Percentiles rank a stretch among this genome's conserved stretches.
These are phyloP conservation scores for Penicillium palitans DNA, from an alignment of 2,329 filamentous ascomycete genomes.

Conservation along the genomic window DNA sequence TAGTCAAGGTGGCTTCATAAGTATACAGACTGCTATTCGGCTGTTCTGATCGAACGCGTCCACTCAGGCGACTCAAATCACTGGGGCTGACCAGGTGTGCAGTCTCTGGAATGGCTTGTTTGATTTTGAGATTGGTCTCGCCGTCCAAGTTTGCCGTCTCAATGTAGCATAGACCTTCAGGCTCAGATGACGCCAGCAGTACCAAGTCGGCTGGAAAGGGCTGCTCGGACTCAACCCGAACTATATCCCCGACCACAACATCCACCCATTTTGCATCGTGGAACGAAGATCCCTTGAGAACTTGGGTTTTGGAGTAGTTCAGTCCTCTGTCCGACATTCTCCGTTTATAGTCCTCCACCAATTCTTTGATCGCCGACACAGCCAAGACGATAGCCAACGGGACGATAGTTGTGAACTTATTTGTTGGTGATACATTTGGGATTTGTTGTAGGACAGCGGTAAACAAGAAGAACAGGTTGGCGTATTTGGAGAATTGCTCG, in stretches of 20 bases:
- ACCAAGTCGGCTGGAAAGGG: constrained; percentile 94
- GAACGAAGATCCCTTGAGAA: constrained; percentile 81
- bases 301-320: constrained; percentile 81
- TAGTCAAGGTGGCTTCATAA: constrained; percentile 92
- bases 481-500: constrained; percentile 98
- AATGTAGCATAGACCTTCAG: constrained; percentile 96
- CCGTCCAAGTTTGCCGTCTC: constrained; percentile 97
- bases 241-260: constrained; percentile 85
- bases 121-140: constrained; percentile 98
- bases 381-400: constrained; percentile 86
- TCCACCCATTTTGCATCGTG: constrained; percentile 91
- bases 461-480: constrained; percentile 99
- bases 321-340: constrained; percentile 82
- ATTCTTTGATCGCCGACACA: constrained; percentile 93
- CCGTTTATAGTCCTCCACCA: constrained; percentile 89
- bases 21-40: constrained; percentile 98
- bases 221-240: constrained; percentile 91
- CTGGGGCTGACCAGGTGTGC: constrained; percentile 79
- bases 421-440: constrained; percentile 90
- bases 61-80: constrained; percentile 81
- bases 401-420: constrained; percentile 92
- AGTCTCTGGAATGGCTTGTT: constrained; percentile 94
- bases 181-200: constrained; percentile 89
- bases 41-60: constrained; percentile 88
- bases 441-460: constrained; percentile 94